phyloP scores from a whole-genome alignment of 805 yeast species.

The Metschnikowia proteae region DNA sequence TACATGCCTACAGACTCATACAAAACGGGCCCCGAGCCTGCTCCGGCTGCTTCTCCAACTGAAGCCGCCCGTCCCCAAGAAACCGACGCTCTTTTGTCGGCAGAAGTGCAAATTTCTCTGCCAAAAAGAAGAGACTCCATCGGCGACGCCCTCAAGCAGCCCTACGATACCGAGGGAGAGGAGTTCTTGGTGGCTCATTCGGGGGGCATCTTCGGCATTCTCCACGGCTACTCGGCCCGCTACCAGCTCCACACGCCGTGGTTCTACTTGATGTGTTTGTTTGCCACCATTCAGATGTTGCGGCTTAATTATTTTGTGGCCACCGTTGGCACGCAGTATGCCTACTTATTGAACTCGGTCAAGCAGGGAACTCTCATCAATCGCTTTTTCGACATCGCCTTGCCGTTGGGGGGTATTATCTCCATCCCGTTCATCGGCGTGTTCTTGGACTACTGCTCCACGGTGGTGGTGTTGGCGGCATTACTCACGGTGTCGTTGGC shows the following conservation, averaged over 20 bases:
- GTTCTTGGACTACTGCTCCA: conserved; percentile 47
- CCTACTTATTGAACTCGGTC: conserved; percentile 41
- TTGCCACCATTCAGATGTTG: conserved; percentile 55
- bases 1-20: conserved; percentile 52
- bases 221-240: conserved; percentile 49
- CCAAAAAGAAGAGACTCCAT: conserved; percentile 45
- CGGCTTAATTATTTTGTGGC: conserved; percentile 58
- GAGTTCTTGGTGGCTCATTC: conserved; percentile 31
- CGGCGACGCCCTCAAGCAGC: conserved; percentile 54
- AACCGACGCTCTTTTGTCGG: conserved; percentile 24
- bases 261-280: conserved; percentile 47
- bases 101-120: conserved; percentile 3
- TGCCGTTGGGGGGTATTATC: conserved; percentile 54
- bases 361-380: conserved; percentile 39
- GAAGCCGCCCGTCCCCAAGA: conserved; percentile 12
- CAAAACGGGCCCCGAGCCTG: conserved; percentile 32
- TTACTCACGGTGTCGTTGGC: conserved; percentile 40
- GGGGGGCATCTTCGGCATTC: conserved; percentile 49
- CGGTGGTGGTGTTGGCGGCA: conserved; percentile 40
- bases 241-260: conserved; percentile 50
- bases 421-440: conserved; percentile 54
- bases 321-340: conserved; percentile 53
- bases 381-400: conserved; percentile 48
- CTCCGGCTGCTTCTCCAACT: not conserved
- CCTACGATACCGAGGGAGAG: conserved; percentile 50